Conservation (phyloP, 2,329 filamentous ascomycete genomes). For the Leptographium lundbergii region DNA sequence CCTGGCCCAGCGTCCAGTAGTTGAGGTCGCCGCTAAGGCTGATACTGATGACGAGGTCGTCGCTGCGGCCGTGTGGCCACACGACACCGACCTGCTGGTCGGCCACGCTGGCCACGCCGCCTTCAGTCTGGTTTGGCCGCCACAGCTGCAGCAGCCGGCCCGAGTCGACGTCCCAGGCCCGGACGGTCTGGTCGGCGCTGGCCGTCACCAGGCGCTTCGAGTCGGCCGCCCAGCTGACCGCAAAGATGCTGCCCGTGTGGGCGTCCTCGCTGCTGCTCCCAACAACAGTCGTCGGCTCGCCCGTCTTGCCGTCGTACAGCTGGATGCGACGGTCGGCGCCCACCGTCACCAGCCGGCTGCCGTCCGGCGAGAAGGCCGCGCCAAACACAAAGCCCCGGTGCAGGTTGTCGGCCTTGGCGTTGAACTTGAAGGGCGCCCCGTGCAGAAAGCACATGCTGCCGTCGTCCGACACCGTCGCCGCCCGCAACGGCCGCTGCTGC, state of each 20-base stretch:
- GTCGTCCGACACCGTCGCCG: conserved; percentile 85
- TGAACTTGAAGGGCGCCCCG: conserved; percentile 92
- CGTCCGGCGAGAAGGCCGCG: conserved; percentile 82
- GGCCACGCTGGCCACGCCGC: conserved; percentile 48
- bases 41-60: conserved; percentile 81
- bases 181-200: conserved; percentile 88
- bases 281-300: conserved; percentile 65
- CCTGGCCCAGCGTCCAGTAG: conserved; percentile 57
- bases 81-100: conserved; percentile 93
- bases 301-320: conserved; percentile 92
- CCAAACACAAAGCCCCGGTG: conserved; percentile 87
- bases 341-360: conserved; percentile 68
- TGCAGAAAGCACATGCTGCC: conserved; percentile 84
- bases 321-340: conserved; percentile 89
- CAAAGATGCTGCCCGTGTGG: conserved; percentile 88
- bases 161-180: conserved; percentile 80
- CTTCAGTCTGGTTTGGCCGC: conserved; percentile 65
- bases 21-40: conserved; percentile 82
- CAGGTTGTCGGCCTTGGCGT: conserved; percentile 61
- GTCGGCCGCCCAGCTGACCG: conserved; percentile 79
- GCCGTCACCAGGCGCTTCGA: conserved; percentile 80
- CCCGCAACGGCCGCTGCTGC: conserved; percentile 78
- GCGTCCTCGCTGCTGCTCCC: conserved; percentile 29
- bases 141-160: conserved; percentile 70
- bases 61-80: conserved; percentile 69